Conservation (phyloP, 768 basidiomycete genomes). For the Antrodiella citrinella region DNA sequence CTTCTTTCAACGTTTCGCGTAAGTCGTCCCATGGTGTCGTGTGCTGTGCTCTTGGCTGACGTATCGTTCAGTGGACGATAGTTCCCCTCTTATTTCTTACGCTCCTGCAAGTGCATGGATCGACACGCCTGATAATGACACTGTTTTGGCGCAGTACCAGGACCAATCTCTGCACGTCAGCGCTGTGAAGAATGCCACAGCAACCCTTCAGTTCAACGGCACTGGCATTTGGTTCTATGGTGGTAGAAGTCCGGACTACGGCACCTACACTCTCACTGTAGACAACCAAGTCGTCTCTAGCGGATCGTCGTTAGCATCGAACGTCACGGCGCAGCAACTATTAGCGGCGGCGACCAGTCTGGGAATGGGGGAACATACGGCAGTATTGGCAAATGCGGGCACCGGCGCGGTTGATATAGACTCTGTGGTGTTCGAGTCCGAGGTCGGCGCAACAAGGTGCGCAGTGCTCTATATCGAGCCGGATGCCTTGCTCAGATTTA, state of each 20-base stretch:
- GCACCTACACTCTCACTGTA: conserved; percentile 35
- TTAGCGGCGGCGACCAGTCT: conserved; percentile 38
- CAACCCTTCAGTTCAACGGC: conserved; percentile 43
- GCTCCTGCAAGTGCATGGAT: conserved; percentile 41
- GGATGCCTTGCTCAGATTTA: neutral
- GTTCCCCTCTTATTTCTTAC: conserved; percentile 47
- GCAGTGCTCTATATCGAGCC: conserved; percentile 11
- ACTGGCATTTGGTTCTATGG: conserved; percentile 49
- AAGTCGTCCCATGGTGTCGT: conserved; percentile 9
- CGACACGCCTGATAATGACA: conserved; percentile 34
- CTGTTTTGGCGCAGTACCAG: conserved; percentile 35
- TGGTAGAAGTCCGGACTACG: conserved; percentile 37
- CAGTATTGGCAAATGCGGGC: conserved; percentile 37
- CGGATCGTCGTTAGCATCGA: conserved; percentile 27
- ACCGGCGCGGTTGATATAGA: conserved; percentile 42
- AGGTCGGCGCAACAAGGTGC: conserved; percentile 31
- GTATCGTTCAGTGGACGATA: conserved; percentile 40
- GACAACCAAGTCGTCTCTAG: conserved; percentile 32
- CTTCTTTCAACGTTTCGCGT: conserved; percentile 23
- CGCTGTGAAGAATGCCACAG: conserved; percentile 36
- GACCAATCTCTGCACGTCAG: conserved; percentile 38
- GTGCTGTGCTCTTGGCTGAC: neutral
- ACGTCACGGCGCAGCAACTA: conserved; percentile 27
- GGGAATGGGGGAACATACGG: conserved; percentile 37
- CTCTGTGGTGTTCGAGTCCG: conserved; percentile 33